Conservation (phyloP, 2,329 filamentous ascomycete genomes). For the Neocatenulostroma microsporum region DNA sequence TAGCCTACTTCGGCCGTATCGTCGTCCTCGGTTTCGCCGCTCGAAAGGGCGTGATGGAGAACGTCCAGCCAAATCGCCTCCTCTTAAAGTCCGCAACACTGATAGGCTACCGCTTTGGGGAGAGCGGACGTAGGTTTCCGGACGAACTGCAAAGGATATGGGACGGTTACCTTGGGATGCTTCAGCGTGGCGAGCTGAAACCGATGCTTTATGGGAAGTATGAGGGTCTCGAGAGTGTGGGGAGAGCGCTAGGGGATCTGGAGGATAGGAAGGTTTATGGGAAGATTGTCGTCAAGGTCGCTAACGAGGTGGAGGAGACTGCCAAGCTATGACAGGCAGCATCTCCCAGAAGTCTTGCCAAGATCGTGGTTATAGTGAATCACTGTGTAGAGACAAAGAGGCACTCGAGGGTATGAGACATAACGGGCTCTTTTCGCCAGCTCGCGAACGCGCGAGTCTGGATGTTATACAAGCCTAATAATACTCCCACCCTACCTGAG, state of each 20-base stretch:
- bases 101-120: conserved; percentile 52
- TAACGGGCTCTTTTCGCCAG: too few relatives aligned
- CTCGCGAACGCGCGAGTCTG: too few relatives aligned
- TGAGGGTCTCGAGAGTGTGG: conserved; percentile 43
- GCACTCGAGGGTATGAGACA: too few relatives aligned
- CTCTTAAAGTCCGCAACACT: conserved; percentile 48
- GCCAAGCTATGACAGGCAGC: conserved; percentile 24
- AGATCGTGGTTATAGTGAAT: too few relatives aligned
- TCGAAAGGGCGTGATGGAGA: conserved; percentile 46
- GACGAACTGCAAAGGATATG: conserved; percentile 43
- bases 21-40: conserved; percentile 54
- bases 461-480: too few relatives aligned
- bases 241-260: conserved; percentile 46
- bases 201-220: conserved; percentile 47
- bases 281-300: conserved; percentile 47
- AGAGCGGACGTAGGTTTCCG: conserved; percentile 46
- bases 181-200: conserved; percentile 42
- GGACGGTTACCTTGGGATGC: conserved; percentile 43
- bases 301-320: conserved; percentile 17
- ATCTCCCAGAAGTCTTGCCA: too few relatives aligned
- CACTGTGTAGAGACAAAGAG: too few relatives aligned
- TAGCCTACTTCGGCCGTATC: conserved; percentile 48
- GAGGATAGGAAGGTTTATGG: conserved; percentile 46
- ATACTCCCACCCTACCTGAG: too few relatives aligned
- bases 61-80: conserved; percentile 48